Conservation (phyloP, 495 filamentous ascomycete species). For the Xylaria acuta region DNA sequence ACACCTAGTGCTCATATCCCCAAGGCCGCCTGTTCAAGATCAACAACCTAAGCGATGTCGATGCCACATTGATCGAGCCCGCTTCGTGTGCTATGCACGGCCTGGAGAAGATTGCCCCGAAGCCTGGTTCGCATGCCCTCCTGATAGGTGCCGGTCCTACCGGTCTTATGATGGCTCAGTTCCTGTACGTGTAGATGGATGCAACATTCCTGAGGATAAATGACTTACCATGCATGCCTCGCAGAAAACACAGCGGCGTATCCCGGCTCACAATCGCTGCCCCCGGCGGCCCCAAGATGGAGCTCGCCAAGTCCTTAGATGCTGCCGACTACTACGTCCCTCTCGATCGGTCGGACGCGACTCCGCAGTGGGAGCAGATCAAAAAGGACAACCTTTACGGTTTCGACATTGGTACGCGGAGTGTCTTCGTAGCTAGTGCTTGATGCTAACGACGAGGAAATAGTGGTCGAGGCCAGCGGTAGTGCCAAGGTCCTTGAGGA, state of each 20-base stretch:
- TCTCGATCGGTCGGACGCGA: constrained; percentile 62
- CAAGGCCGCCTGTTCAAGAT: constrained; percentile 73
- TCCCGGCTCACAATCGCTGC: constrained; percentile 71
- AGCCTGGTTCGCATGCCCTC: constrained; percentile 69
- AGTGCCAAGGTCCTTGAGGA: constrained; percentile 71
- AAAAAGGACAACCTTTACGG: constrained; percentile 72
- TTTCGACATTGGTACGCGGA: constrained; percentile 66
- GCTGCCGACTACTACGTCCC: constrained; percentile 69
- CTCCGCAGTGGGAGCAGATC: constrained; percentile 64
- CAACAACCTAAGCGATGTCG: constrained; percentile 70
- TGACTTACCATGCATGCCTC: constrained; percentile 23
- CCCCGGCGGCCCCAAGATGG: constrained; percentile 71
- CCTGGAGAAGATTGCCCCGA: constrained; percentile 73
- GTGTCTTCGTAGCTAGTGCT: constrained; percentile 30
- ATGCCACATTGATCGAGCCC: constrained; percentile 76
- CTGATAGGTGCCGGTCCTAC: constrained; percentile 75
- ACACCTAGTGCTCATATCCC: constrained; percentile 50
- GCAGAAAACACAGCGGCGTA: constrained; percentile 61
- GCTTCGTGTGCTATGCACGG: constrained; percentile 75
- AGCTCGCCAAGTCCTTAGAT: constrained; percentile 70
- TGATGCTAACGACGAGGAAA: constrained; percentile 22
- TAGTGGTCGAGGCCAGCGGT: constrained; percentile 64
- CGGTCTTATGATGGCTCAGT: constrained; percentile 55
- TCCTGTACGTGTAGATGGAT: constrained; percentile 30
- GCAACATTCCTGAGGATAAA: background rate